Conservation (phyloP, 495 filamentous ascomycete genomes). For the Cercophora scortea region DNA sequence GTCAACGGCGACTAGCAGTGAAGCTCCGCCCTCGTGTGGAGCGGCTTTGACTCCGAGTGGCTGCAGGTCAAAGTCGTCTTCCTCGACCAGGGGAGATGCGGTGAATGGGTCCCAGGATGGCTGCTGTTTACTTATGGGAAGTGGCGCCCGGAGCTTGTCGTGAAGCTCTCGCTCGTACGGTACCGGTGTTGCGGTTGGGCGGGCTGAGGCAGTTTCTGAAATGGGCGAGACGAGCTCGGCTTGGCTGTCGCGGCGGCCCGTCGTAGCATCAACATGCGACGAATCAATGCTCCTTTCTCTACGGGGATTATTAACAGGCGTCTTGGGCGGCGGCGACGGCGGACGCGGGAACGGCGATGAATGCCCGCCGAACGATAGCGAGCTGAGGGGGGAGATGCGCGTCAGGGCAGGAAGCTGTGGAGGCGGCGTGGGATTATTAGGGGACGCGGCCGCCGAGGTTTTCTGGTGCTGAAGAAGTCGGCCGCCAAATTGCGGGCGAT, state of each 20-base stretch:
- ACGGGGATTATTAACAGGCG: neutral
- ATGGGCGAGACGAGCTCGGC: constrained; percentile 18
- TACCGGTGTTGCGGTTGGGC: constrained; percentile 6
- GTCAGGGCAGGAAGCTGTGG: constrained; percentile 13
- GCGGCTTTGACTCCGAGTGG: no score
- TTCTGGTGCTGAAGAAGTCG: constrained; percentile 2
- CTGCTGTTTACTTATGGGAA: constrained; percentile 13
- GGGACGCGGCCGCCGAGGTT: constrained; percentile 2
- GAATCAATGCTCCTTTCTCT: neutral
- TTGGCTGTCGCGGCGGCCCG: constrained; percentile 5
- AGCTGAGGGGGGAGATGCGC: constrained; percentile 13
- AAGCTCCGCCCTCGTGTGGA: neutral
- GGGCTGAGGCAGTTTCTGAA: constrained; percentile 15
- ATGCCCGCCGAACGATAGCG: constrained; percentile 4
- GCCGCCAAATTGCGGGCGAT: constrained; percentile 7
- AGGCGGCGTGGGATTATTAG: neutral
- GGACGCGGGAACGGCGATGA: constrained; percentile 3
- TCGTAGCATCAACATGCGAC: neutral
- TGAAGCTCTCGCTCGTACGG: constrained; percentile 12
- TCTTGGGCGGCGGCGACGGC: constrained; percentile 5
- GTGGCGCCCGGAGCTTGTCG: constrained; percentile 8
- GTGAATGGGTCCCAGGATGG: constrained; percentile 14
- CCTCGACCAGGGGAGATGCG: constrained; percentile 19
- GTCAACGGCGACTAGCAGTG: neutral
- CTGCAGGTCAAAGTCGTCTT: constrained; percentile 17